Evolutionary conservation across 495 filamentous ascomycete species (phyloP).

Genomic region (Aspergillus funiculosus): DNA sequence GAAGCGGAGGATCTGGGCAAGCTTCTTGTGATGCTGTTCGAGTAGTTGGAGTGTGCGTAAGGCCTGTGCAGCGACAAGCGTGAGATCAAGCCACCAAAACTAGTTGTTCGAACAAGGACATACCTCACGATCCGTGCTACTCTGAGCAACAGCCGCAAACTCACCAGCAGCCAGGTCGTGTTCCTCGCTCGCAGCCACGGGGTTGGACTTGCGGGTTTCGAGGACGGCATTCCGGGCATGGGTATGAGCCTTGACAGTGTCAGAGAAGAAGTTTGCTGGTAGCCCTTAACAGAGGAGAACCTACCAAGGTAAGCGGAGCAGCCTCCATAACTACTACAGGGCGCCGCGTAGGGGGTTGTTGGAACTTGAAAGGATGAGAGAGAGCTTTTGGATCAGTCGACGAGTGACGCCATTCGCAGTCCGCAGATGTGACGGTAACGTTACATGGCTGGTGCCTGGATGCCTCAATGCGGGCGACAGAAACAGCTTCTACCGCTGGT

Average conservation of each 20-base stretch:
- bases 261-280: constrained; percentile 15
- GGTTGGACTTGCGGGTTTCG: constrained; percentile 67
- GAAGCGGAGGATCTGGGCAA: constrained; percentile 71
- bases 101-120: not conserved
- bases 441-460: no score
- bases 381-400: no score
- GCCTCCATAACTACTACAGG: constrained; percentile 46
- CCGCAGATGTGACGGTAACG: no score
- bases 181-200: constrained; percentile 73
- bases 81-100: not conserved
- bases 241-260: constrained; percentile 65
- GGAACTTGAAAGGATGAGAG: not conserved
- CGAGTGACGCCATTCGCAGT: not conserved
- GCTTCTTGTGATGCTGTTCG: constrained; percentile 75
- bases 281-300: constrained; percentile 12
- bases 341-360: not conserved
- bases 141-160: constrained; percentile 74
- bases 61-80: constrained; percentile 43
- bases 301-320: constrained; percentile 55
- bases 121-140: constrained; percentile 70
- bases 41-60: constrained; percentile 76
- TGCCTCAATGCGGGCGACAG: no score
- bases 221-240: constrained; percentile 79
- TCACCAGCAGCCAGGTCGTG: constrained; percentile 86
- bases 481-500: no score